A percentile compares a stretch with the other conserved stretches of the same genome.
Conservation (phyloP, 2,329 filamentous ascomycete genomes). For the Ascochyta koolunga region DNA sequence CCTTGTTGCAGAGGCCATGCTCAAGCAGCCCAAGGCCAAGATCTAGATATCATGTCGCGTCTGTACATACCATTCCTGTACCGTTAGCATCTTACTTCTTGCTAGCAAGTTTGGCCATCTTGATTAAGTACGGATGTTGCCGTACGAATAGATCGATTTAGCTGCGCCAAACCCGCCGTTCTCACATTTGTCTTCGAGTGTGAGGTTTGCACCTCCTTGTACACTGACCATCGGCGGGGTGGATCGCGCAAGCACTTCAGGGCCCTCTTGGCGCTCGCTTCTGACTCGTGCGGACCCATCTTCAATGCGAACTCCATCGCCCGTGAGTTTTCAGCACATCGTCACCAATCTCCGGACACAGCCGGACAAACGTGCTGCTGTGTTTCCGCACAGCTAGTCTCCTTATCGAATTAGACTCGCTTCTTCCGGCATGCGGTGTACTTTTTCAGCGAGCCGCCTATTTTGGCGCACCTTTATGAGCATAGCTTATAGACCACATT, state of each 20-base stretch:
- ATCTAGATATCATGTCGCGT: conserved; percentile 47
- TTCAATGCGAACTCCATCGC: conserved; percentile 5
- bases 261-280: conserved; percentile 16
- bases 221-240: conserved; percentile 5
- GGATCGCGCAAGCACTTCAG: conserved; percentile 13
- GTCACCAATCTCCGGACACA: conserved; percentile 14
- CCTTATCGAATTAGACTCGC: conserved; percentile 11
- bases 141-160: conserved; percentile 17
- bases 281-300: conserved; percentile 16
- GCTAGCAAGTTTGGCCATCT: neutral
- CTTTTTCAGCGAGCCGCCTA: conserved; percentile 14
- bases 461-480: conserved; percentile 10
- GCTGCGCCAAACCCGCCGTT: conserved; percentile 7
- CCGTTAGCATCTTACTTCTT: conserved; percentile 4
- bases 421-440: conserved; percentile 14
- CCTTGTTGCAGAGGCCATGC: conserved; percentile 85
- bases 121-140: conserved; percentile 12
- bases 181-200: conserved; percentile 1
- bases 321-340: conserved; percentile 1
- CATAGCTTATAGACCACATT: conserved; percentile 18
- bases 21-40: conserved; percentile 65
- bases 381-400: conserved; percentile 8
- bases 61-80: conserved; percentile 15
- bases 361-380: conserved; percentile 12
- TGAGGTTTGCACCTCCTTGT: conserved; percentile 9